Conservation (phyloP, 2,329 filamentous ascomycete genomes). For the Tolypocladium cylindrosporum region DNA sequence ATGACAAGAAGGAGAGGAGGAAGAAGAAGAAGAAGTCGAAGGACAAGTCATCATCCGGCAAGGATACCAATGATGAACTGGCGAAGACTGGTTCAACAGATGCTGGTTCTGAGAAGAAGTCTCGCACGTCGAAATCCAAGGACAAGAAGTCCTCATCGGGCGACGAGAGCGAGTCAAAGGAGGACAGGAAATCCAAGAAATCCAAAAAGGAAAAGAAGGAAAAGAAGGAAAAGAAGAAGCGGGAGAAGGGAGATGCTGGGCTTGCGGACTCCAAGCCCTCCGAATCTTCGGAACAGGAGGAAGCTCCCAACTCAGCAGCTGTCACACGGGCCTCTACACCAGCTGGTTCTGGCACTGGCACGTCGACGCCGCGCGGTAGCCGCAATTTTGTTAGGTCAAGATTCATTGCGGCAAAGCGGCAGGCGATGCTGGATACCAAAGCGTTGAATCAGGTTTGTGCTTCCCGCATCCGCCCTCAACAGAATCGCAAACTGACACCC, state of each 20-base stretch:
- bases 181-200: conserved; percentile 20
- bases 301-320: conserved; percentile 15
- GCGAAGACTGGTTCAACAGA: background rate
- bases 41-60: conserved; percentile 16
- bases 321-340: conserved; percentile 26
- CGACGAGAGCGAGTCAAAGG: conserved; percentile 6
- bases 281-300: background rate
- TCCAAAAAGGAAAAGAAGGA: conserved; percentile 32
- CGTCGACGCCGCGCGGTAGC: conserved; percentile 37
- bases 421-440: conserved; percentile 70
- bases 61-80: conserved; percentile 14
- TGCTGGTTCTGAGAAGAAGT: conserved; percentile 8
- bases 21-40: conserved; percentile 26
- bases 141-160: conserved; percentile 6
- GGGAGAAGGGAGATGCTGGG: conserved; percentile 26
- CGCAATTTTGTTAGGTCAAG: conserved; percentile 68
- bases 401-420: conserved; percentile 81
- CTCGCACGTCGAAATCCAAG: conserved; percentile 7
- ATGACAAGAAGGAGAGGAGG: conserved; percentile 11
- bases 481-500: background rate
- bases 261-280: conserved; percentile 9
- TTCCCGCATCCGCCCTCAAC: background rate
- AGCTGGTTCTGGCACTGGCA: conserved; percentile 30
- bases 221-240: conserved; percentile 36
- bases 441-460: conserved; percentile 71